Percentiles rank a stretch among this genome's conserved stretches.
Evolutionary conservation across 2,329 filamentous ascomycete species (phyloP).

Genomic region (Aspergillus quadrilineatus): DNA sequence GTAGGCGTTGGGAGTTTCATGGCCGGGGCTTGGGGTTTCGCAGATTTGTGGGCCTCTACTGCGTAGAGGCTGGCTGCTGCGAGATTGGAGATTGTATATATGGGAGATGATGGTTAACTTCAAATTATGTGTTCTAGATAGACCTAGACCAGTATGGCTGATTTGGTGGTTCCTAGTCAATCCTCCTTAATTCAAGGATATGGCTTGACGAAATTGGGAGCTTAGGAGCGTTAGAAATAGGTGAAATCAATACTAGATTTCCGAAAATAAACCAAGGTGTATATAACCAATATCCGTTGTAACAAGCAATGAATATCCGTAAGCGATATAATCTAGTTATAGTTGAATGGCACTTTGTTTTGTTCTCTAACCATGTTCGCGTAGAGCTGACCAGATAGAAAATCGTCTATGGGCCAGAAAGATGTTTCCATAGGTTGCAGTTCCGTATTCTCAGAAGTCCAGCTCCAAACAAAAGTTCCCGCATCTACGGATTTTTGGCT

Average conservation of each 20-base stretch:
- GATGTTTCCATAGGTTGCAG: conserved; percentile 10
- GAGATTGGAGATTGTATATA: not conserved
- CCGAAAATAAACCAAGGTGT: not conserved
- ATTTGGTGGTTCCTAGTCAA: too few species aligned
- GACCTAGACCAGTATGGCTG: not conserved
- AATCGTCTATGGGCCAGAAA: conserved; percentile 20
- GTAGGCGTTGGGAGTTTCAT: conserved; percentile 59
- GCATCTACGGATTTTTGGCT: conserved; percentile 24
- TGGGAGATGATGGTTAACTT: not conserved
- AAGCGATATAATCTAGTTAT: not conserved
- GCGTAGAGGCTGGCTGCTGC: conserved; percentile 13
- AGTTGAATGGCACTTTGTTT: not conserved
- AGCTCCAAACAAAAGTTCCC: conserved; percentile 24
- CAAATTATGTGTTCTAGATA: not conserved
- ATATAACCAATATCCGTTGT: not conserved
- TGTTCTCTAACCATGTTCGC: conserved; percentile 17
- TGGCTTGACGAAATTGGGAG: too few species aligned
- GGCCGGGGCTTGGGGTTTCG: conserved; percentile 48
- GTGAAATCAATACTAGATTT: too few species aligned
- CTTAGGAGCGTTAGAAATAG: too few species aligned
- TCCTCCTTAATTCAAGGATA: too few species aligned
- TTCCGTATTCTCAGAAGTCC: conserved; percentile 17
- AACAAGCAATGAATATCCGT: not conserved
- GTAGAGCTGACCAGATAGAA: conserved; percentile 20
- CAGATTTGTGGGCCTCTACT: conserved; percentile 47